Evolutionary conservation across 441 rosid genomes (phyloP), one percentile per base, ranked within the genome.

Genomic region (Erodium trifolium): DNA sequence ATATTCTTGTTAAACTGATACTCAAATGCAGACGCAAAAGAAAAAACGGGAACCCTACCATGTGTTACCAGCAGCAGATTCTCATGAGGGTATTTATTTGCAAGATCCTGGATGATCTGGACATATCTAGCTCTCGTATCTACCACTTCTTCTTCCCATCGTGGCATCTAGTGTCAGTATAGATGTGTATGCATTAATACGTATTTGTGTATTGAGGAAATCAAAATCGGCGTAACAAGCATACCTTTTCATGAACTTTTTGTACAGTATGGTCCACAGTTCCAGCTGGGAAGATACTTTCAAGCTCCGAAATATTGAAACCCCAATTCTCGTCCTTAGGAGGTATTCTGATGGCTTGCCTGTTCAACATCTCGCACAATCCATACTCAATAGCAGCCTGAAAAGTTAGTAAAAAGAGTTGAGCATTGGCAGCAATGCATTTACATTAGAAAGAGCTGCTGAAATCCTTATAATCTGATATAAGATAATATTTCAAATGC

Each of bases 1-100:
- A 23, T 23, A 2, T 23, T 23, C 27, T 23, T 23, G 27, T 13
- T 10, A 65, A 57, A 59, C 17, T 12, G 55, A 41, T 55, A 34
- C 37, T 34, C 37, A 16, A 11, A 47, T 31, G 7, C 9, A 41
- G 4, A 57, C 31, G 4, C 18, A 8, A 18, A 18, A 19, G 59
- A 3, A 55, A 66, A 0, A 60, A 5, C 49, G 65, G 63, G 23
- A 64, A 64, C 65, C 70, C 79, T 82, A 90, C 99, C 98, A 60
- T 92, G 99, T 1, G 99, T 86, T 75, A 94, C 92, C 57, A 94
- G 81, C 70, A 94, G 85, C 86, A 94, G 73, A 77, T 94, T 92
- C 71, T 94, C 97, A 31, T 78, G 68, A 57, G 98, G 97, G 83
- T 86, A 90, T 76, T 81, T 88, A 82, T 91, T 90, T 0, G 96